Conservation (phyloP, 805 yeast species). For the Grigorovia transvaalensis region DNA sequence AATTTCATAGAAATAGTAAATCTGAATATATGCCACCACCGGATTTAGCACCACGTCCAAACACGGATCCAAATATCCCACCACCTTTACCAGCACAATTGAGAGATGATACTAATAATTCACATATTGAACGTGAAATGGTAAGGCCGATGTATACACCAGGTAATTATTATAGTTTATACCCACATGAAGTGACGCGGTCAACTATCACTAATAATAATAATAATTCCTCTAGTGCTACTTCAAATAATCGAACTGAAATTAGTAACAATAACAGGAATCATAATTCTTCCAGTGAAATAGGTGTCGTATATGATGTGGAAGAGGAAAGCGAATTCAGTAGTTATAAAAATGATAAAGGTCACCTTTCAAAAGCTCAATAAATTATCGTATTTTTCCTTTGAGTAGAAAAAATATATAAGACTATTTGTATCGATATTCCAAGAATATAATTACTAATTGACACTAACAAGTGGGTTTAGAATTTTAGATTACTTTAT, state of each 20-base stretch:
- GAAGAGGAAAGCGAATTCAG: not conserved
- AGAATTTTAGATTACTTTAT: too few species aligned
- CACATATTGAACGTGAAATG: constrained; percentile 14
- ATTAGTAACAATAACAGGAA: not conserved
- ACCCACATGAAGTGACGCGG: not conserved
- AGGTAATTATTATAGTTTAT: constrained; percentile 1
- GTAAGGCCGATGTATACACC: constrained; percentile 9
- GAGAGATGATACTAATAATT: constrained; percentile 5
- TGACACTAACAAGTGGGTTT: not conserved
- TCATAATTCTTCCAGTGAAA: not conserved
- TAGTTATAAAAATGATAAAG: not conserved
- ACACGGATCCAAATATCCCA: constrained; percentile 37
- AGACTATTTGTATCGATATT: not conserved
- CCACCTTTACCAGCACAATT: constrained; percentile 13
- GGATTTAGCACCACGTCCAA: constrained; percentile 10
- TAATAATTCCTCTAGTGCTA: not conserved
- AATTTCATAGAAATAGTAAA: constrained; percentile 32
- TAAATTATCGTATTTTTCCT: not conserved
- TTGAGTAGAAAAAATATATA: too few species aligned
- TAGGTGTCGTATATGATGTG: not conserved
- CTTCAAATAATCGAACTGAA: not conserved
- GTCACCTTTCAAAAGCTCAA: not conserved
- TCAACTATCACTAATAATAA: not conserved
- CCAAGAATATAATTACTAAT: not conserved
- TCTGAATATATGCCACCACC: constrained; percentile 25